Base-by-base conservation (phyloP, 2,329 filamentous ascomycete genomes). In the Cercospora canescens region DNA sequence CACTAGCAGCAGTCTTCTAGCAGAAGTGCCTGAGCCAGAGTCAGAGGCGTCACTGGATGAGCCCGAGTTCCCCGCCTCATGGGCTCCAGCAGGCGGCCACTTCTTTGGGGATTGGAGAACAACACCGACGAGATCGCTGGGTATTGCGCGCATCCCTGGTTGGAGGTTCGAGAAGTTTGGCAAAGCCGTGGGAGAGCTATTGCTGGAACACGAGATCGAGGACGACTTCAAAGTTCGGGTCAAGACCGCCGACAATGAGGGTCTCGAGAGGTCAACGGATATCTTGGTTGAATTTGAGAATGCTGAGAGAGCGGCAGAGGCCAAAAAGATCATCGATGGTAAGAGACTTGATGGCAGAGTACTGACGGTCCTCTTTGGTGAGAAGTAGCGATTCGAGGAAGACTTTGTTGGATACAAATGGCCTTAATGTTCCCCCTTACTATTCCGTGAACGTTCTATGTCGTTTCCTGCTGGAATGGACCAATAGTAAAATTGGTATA, bases 161-260 rank as follows among this genome's bases (percentile, higher is more conserved):
- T 62, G 63, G 63, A 56, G 63, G 24, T n/a, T 55, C 26, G 58
- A 62, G 28, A 62, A 61, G 34, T 65, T 65, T 39, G 39, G 32
- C 16, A 37, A 11, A 50, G 48, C 52, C 24, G 24, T 62, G 9
- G 55, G 41, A 37, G 58, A 65, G 4, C 28, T 65, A 4, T 16
- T 65, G 28, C 21, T 62, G 14, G 55, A 41, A 11, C 16, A 18
- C 24, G 58, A 39, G 5, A 50, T 62, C 11, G 35, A 35, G 7
- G 60, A 62, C 35, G 50, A 62, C 26, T 32, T 62, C 11, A 5
- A 24, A 21, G 26, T 57, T 9, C 45, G 41, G 32, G 24, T 60
- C 50, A 32, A 57, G 16, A 34, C 39, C 30, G 39, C 21, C 4
- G 24, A 45, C 16, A 59, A 50, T 16, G 41, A 37, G 7, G 63